Base-by-base conservation (phyloP, 331 rosid species). In the Quercus lobata region DNA sequence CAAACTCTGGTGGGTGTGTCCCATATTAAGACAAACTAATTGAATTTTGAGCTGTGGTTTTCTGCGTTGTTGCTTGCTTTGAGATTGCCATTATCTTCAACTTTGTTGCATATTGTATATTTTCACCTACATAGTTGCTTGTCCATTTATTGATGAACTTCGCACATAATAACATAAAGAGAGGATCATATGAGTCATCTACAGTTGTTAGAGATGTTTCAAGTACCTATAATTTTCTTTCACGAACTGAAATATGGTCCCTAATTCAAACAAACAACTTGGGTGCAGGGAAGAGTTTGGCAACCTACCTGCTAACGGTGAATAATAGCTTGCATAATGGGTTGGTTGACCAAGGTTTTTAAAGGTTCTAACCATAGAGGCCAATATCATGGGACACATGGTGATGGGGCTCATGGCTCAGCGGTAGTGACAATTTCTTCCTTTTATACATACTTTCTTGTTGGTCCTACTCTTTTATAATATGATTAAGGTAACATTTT, bases 341-440 rank as follows among this genome's bases (percentile, higher is more conserved):
- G 93, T 82, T 93, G 98, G 98, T 80, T 91, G 78, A 84, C 87
- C 77, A 91, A 91, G 82, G 74, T 93, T 80, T 83, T 91, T 60
- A 91, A 87, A 81, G 97, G 97, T 69, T 81, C 91, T 29, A 76
- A 87, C 80, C 86, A 82, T 76, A 86, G 74, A 27, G 91, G 91
- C 19, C 82, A 82, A 24, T 80, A 87, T 83, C 86, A 77, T 66
- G 91, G 83, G 72, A 87, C 62, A 63, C 83, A 86, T 84, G 87
- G 82, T 75, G 88, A 87, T 14, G 87, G 74, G 54, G 89, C 91
- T 70, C 92, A 18, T 24, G 77, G 46, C 82, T 84, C 93, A 61
- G 87, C 25, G 94, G 98, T 93, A 92, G 78, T 81, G 32, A 21
- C 76, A 56, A 25, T 63, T 82, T 87, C 80, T 73, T 41, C 41